Evolutionary conservation across 2,329 filamentous ascomycete species (phyloP), one percentile per base, ranked within the genome.

Genomic region (Microsporum canis): DNA sequence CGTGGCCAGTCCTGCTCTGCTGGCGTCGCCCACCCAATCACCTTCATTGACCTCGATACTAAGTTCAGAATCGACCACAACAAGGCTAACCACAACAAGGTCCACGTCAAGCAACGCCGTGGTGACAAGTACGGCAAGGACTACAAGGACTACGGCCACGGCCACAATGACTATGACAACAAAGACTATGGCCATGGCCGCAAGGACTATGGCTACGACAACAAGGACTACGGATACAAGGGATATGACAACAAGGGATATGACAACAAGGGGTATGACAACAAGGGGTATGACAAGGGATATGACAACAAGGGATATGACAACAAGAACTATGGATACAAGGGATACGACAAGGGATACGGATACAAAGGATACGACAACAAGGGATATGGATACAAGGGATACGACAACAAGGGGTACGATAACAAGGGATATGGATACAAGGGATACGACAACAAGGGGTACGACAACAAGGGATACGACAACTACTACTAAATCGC

Each of bases 41-140:
- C 23, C 29, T 53, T 53, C 27, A 27, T 53, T 27, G 49, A 53
- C 12, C 5, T 53, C 27, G 49, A 53, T 53, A 27, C 47, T 33
- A 51, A 53, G 27, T 53, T 53, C 49, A 53, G 45, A 27, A 51
- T 51, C 45, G 45, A 53, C 49, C 49, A 53, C 49, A 53, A 53
- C 49, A 53, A 53, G 49, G 4, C 33, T 6, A 8, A 27, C 27
- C 49, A 53, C 49, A 53, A 33, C 49, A 53, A 31, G 29, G 10
- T 53, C 49, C 8, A 53, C 12, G 27, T 31, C 27, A 53, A 53
- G 49, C 27, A 53, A 12, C 49, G 49, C 49, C 49, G 49, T 33
- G 49, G 29, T 4, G 49, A 53, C 49, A 53, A 53, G 27, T n/a
- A 43, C 14, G 45, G 27, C 45, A 23, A 51, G 23, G 45, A n/a